Percentiles rank a stretch among this genome's conserved stretches.
Evolutionary conservation across 2,329 filamentous ascomycete genomes (phyloP).

Genomic region (Trichoderma sp.): DNA sequence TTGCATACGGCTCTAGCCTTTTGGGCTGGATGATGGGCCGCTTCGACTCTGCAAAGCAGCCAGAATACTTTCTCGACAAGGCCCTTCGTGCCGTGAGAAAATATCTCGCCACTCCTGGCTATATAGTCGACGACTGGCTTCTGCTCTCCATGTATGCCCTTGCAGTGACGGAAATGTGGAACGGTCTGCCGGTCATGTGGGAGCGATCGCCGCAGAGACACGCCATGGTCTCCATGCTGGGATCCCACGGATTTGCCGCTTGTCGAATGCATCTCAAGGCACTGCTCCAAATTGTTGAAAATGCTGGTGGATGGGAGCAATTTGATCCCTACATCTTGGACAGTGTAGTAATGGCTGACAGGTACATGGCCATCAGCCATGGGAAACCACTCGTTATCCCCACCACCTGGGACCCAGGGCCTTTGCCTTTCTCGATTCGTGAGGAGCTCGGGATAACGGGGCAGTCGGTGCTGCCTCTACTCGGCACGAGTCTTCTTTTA

Average conservation of each 20-base stretch:
- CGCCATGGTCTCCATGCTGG: neutral
- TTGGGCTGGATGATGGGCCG: neutral
- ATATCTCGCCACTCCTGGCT: neutral
- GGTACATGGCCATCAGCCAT: neutral
- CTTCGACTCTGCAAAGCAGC: neutral
- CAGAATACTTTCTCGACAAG: neutral
- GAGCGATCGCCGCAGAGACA: neutral
- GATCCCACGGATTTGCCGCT: neutral
- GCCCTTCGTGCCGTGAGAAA: neutral
- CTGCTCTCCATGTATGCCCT: neutral
- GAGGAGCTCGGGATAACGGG: neutral
- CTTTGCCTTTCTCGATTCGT: neutral
- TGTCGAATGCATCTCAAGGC: neutral
- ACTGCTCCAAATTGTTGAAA: neutral
- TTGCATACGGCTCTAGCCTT: constrained; percentile 1
- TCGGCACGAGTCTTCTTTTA: neutral
- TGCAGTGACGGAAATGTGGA: neutral
- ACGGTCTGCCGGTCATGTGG: neutral
- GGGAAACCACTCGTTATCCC: neutral
- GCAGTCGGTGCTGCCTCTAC: neutral
- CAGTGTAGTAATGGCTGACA: neutral
- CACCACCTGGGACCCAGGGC: neutral
- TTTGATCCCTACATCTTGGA: neutral
- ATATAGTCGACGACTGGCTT: neutral
- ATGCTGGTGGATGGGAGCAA: neutral